Conservation (phyloP, 139 green algal species). For the Closterium sp. region DNA sequence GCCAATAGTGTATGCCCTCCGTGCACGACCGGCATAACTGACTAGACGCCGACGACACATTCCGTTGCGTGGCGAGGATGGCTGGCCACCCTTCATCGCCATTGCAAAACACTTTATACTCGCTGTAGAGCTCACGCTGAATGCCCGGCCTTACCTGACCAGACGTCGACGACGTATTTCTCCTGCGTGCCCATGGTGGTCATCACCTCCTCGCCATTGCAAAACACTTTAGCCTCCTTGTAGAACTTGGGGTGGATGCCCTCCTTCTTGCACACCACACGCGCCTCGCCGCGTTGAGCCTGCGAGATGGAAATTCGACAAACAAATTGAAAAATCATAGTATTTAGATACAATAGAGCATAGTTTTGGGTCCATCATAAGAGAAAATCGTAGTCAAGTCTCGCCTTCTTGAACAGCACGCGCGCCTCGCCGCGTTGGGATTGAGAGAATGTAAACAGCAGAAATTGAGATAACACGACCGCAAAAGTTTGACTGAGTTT, state of each 20-base stretch:
- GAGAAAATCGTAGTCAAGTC: too few species aligned
- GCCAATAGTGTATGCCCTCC: too few species aligned
- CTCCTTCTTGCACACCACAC: conserved; percentile 48
- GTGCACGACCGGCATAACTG: conserved; percentile 49
- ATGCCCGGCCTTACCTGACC: conserved; percentile 66
- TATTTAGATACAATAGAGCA: too few species aligned
- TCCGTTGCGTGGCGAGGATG: conserved; percentile 75
- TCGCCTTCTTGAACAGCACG: too few species aligned
- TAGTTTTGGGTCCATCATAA: too few species aligned
- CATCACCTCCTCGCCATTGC: conserved; percentile 97
- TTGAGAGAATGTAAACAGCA: too few species aligned
- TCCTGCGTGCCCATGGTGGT: conserved; percentile 78
- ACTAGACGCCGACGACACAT: conserved; percentile 96
- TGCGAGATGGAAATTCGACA: background rate
- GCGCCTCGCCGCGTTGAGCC: conserved; percentile 18
- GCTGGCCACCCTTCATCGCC: conserved; percentile 90
- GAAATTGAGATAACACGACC: too few species aligned
- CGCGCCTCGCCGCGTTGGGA: too few species aligned
- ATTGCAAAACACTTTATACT: background rate
- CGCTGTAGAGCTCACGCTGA: too few species aligned
- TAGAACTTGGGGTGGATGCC: conserved; percentile 48
- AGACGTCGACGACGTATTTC: conserved; percentile 92
- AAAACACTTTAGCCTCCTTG: conserved; percentile 73
- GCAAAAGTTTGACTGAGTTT: too few species aligned
- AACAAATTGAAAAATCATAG: too few species aligned